Base-by-base conservation (phyloP, 441 rosid genomes). In the Corymbia calophylla region DNA sequence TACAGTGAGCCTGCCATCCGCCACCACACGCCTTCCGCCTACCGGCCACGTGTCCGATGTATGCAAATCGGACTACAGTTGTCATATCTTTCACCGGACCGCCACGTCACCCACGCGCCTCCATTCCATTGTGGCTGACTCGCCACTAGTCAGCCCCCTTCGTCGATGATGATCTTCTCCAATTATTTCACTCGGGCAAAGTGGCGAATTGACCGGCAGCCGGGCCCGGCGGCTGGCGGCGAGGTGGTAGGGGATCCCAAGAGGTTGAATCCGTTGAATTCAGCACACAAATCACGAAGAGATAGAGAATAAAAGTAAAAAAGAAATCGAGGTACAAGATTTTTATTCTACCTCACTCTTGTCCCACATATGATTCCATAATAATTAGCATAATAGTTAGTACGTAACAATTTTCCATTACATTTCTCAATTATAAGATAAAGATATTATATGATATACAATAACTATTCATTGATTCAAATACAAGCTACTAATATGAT, bases 171-270 rank as follows among this genome's bases (percentile, higher is more conserved):
- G 82, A 39, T 73, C 82, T 73, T 39, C 2, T 39, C 16, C 49
- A 6, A 6, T 9, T 19, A 32, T 21, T 73, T 6, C 51, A 6
- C 84, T 44, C 5, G n/a, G 6, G 5, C 84, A 73, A 73, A 1
- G 29, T 5, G 4, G 18, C 18, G 29, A 39, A 2, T 25, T 7
- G n/a, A 12, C 48, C 8, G 48, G 48, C n/a, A 6, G 25, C 51
- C 12, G 5, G 10, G 2, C 51, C 18, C 9, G 1, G 17, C 18
- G 8, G 17, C 17, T 1, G 4, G 4, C 13, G 66, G 31, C 11
- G 7, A 7, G 31, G 4, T 17, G 0, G 32, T 39, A 39, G 44
- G 44, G 44, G 44, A 39, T 39, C 44, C 44, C 44, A 66, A 14
- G 19, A 32, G 31, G 0, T 17, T 0, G 13, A 66, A 21, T 55